phyloP scores from a whole-genome alignment of 257 asterid species.

The Capsicum pubescens region DNA sequence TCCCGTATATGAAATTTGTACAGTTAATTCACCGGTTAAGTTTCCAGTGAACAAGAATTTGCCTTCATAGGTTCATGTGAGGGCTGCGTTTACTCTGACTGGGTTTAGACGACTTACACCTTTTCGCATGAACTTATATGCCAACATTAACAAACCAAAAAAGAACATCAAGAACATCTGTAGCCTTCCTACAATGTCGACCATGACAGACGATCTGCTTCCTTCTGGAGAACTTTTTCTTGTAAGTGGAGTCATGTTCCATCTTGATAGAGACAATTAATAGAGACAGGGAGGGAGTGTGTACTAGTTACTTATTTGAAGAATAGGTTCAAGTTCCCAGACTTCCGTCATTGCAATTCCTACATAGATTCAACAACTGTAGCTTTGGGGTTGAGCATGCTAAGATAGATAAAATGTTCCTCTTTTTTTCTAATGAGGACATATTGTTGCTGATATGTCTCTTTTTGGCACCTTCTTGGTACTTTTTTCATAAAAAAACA shows the following conservation, averaged over 20 bases:
- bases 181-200: slow-evolving; percentile 57
- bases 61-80: slow-evolving; percentile 48
- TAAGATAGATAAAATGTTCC: slow-evolving; percentile 14
- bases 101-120: slow-evolving; percentile 65
- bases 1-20: background rate
- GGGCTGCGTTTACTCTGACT: slow-evolving; percentile 67
- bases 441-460: background rate
- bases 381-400: slow-evolving; percentile 18
- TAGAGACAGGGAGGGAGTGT: background rate
- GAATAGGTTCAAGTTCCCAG: background rate
- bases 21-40: background rate
- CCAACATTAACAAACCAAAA: slow-evolving; percentile 61
- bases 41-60: slow-evolving; percentile 52
- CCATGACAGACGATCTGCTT: slow-evolving; percentile 50
- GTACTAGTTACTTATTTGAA: background rate
- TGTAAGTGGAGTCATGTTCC: slow-evolving; percentile 46
- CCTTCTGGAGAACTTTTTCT: slow-evolving; percentile 42
- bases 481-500: background rate
- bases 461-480: background rate
- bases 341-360: background rate
- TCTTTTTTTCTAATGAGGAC: background rate
- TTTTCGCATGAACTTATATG: slow-evolving; percentile 55
- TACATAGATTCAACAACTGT: background rate
- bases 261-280: slow-evolving; percentile 46
- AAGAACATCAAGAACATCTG: slow-evolving; percentile 52